Base-by-base conservation (phyloP, 1,139 yeast species). In the Lodderomyces beijingensis region DNA sequence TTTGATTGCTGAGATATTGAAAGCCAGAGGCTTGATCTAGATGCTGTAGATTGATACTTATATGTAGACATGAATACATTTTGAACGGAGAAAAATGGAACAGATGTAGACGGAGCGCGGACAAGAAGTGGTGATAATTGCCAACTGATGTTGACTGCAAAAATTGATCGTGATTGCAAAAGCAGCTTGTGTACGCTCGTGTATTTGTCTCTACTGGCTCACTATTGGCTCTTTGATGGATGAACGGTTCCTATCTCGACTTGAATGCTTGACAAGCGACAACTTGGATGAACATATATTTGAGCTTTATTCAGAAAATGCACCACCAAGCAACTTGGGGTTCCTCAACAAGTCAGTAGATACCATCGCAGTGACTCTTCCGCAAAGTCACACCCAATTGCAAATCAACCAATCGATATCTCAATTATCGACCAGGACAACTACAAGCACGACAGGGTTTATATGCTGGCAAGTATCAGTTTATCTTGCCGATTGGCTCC, bases 1-100 rank as follows among this genome's bases (percentile, higher is more conserved):
- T 41, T 77, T 91, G 59, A 91, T 93, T 59, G 98, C 95, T 32
- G 99, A 91, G 65, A 71, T 87, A 40, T 73, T 91, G 50, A 64
- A 74, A 42, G 91, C 91, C 36, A 87, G 83, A 67, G 72, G 77
- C 38, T 65, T 87, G 50, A 74, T 89, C 46, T 88, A 72, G 16
- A 10, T 19, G 21, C 10, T n/a, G n/a, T n/a, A n/a, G n/a, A n/a
- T n/a, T n/a, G n/a, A n/a, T n/a, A n/a, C n/a, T n/a, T n/a, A n/a
- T n/a, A n/a, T n/a, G n/a, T n/a, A n/a, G n/a, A n/a, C n/a, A n/a
- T n/a, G n/a, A n/a, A n/a, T n/a, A n/a, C n/a, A n/a, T n/a, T n/a
- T n/a, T n/a, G n/a, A n/a, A n/a, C n/a, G n/a, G n/a, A n/a, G n/a
- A n/a, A n/a, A n/a, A n/a, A n/a, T n/a, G n/a, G n/a, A n/a, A n/a